Evolutionary conservation across 2,329 filamentous ascomycete genomes (phyloP).

Genomic region (Colletotrichum shisoi): DNA sequence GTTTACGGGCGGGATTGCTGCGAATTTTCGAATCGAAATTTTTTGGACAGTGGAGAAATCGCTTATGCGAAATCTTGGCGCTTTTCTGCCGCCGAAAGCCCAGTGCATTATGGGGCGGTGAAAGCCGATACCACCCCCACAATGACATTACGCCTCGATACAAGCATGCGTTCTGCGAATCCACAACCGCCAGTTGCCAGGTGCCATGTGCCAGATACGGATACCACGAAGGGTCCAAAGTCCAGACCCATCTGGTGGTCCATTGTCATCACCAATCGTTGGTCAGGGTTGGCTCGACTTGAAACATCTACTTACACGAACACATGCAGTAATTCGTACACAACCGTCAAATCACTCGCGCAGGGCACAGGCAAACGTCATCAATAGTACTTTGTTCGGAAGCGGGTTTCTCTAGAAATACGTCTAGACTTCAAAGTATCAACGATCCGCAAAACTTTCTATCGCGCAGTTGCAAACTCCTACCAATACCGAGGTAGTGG

Average conservation of each 20-base stretch:
- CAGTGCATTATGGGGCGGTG: constrained; percentile 22
- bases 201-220: too few species aligned
- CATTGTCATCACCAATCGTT: neutral
- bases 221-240: constrained; percentile 12
- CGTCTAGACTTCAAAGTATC: constrained; percentile 16
- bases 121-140: constrained; percentile 2
- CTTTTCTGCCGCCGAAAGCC: constrained; percentile 28
- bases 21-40: constrained; percentile 40
- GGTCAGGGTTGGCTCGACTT: neutral
- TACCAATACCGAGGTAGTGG: neutral
- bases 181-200: neutral
- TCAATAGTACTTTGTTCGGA: constrained; percentile 21
- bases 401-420: constrained; percentile 30
- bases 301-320: constrained; percentile 5
- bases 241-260: constrained; percentile 5
- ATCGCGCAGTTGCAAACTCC: constrained; percentile 17
- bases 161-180: neutral
- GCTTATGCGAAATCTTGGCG: constrained; percentile 41
- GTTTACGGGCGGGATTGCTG: constrained; percentile 37
- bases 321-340: neutral
- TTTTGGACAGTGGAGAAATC: constrained; percentile 41
- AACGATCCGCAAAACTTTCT: constrained; percentile 18
- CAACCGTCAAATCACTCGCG: neutral
- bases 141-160: constrained; percentile 34
- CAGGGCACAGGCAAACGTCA: neutral